Conservation (phyloP, 2,329 filamentous ascomycete genomes). For the Ceratocystis lukuohia region DNA sequence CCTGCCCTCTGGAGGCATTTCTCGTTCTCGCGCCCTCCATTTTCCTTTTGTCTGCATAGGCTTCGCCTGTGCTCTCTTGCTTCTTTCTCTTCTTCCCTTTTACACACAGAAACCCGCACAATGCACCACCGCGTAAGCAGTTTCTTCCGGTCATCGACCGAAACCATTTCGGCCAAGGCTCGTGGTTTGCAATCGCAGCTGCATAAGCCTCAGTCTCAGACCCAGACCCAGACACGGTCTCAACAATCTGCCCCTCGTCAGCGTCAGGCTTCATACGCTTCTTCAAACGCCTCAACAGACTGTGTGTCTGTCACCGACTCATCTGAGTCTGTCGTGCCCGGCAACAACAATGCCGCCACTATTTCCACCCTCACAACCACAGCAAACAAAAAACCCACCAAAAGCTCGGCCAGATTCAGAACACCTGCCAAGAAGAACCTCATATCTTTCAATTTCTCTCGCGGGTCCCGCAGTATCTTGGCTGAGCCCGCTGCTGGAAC, state of each 20-base stretch:
- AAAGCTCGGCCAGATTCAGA: conserved; percentile 21
- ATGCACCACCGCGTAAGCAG: conserved; percentile 47
- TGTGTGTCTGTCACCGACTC: conserved; percentile 31
- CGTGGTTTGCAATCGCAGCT: conserved; percentile 15
- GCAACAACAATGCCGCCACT: conserved; percentile 32
- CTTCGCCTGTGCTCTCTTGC: background rate
- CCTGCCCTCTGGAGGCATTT: background rate
- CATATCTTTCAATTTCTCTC: conserved; percentile 26
- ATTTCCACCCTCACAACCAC: conserved; percentile 30
- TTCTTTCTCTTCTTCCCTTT: background rate
- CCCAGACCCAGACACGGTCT: conserved; percentile 6
- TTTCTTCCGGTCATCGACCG: conserved; percentile 44
- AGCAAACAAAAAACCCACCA: conserved; percentile 15
- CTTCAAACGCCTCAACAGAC: conserved; percentile 19
- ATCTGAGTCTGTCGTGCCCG: conserved; percentile 23
- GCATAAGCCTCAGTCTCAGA: conserved; percentile 16
- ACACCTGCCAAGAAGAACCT: conserved; percentile 29
- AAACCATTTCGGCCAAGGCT: conserved; percentile 30
- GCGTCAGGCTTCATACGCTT: conserved; percentile 16
- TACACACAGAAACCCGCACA: conserved; percentile 20
- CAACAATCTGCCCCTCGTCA: conserved; percentile 7
- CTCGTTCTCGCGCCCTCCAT: background rate
- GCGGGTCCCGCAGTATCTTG: conserved; percentile 27
- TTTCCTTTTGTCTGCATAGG: too few species aligned
- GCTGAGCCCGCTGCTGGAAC: conserved; percentile 30